Conservation (phyloP, 2,329 filamentous ascomycete species). For the Colletotrichum godetiae region DNA sequence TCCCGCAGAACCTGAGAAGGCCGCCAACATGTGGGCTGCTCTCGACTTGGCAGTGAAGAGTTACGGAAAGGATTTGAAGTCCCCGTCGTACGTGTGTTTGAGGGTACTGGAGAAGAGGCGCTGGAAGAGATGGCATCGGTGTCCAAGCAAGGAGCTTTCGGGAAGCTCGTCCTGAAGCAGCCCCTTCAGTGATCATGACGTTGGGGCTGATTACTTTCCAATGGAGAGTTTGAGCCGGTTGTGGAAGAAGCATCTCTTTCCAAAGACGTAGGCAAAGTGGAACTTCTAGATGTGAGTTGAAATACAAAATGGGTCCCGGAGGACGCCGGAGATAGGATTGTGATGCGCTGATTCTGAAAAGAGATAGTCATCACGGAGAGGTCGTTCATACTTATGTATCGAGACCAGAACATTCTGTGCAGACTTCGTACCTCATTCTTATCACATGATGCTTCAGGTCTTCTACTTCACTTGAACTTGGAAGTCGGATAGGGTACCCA, state of each 20-base stretch:
- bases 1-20: neutral
- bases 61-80: constrained; percentile 3
- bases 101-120: constrained; percentile 5
- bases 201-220: neutral
- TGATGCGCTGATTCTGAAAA: too few species aligned
- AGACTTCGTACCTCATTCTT: too few species aligned
- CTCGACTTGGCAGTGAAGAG: neutral
- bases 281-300: too few species aligned
- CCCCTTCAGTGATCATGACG: neutral
- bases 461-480: too few species aligned
- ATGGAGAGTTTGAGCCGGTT: neutral
- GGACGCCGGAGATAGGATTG: too few species aligned
- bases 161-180: constrained; percentile 18
- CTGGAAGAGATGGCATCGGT: constrained; percentile 14
- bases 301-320: too few species aligned
- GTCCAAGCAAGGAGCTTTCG: constrained; percentile 8
- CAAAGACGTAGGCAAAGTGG: too few species aligned
- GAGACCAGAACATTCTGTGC: too few species aligned
- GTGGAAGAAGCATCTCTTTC: too few species aligned
- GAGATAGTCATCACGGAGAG: too few species aligned
- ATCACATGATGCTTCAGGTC: too few species aligned
- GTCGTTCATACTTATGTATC: too few species aligned
- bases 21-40: constrained; percentile 2
- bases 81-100: constrained; percentile 12
- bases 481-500: neutral